Evolutionary conservation across 345 rosid genomes (phyloP).

Genomic region (Aurinia saxatilis): DNA sequence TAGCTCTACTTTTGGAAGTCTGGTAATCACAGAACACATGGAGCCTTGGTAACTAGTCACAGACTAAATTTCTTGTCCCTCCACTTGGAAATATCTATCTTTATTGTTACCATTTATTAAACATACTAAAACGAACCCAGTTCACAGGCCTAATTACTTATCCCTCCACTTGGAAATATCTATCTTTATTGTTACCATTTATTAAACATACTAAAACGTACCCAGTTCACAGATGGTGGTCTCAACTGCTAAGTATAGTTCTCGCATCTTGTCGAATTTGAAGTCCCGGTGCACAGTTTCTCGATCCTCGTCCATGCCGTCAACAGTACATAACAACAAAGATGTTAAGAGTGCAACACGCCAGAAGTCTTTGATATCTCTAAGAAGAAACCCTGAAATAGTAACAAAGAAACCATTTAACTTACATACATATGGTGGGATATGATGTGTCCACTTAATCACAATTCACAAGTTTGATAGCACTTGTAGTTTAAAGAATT

Average conservation of each 20-base stretch:
- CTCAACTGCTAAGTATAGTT: conserved; percentile 46
- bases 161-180: neutral
- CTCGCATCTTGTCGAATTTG: conserved; percentile 44
- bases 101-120: neutral
- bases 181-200: neutral
- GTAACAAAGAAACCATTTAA: neutral
- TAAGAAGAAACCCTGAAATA: conserved; percentile 60
- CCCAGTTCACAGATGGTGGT: conserved; percentile 52
- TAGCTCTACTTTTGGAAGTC: neutral
- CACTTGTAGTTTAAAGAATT: neutral
- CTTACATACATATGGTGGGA: neutral
- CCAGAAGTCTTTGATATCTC: conserved; percentile 84
- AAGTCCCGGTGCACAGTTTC: conserved; percentile 35
- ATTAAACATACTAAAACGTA: conserved; percentile 19
- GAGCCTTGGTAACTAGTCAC: neutral
- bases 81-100: neutral
- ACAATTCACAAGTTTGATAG: neutral
- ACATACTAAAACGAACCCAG: conserved; percentile 42
- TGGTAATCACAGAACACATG: neutral
- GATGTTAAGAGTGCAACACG: conserved; percentile 65
- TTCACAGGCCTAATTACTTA: too few species aligned
- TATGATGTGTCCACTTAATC: neutral
- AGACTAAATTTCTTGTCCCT: neutral
- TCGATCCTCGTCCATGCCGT: neutral
- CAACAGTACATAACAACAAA: conserved; percentile 42